Evolutionary conservation across 1,284 basidiomycete genomes (phyloP).

Genomic region (Apiotrichum veenhuisii): DNA sequence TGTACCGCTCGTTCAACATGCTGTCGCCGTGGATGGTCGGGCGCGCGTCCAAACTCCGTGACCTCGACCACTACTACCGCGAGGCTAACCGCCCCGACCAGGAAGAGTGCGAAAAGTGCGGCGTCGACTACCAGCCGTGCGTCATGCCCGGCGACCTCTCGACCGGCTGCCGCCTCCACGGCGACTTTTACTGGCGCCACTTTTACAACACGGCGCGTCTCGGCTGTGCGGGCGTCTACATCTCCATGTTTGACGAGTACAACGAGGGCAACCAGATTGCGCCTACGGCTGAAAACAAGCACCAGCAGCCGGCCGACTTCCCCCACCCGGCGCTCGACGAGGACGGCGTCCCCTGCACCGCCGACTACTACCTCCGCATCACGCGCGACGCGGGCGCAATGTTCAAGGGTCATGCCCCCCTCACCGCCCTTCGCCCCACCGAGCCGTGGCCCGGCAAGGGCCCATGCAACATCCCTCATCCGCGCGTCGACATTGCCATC

Average conservation of each 20-base stretch:
- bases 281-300: slow-evolving; percentile 18
- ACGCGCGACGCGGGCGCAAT: slow-evolving; percentile 14
- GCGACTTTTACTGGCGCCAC: slow-evolving; percentile 24
- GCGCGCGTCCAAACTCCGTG: slow-evolving; percentile 9
- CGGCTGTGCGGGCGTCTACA: slow-evolving; percentile 7
- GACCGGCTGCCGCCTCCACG: slow-evolving; percentile 9
- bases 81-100: slow-evolving; percentile 11
- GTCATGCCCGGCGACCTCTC: slow-evolving; percentile 22
- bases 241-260: slow-evolving; percentile 25
- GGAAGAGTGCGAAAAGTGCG: slow-evolving; percentile 5
- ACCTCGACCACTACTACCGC: slow-evolving; percentile 13
- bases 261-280: slow-evolving; percentile 22
- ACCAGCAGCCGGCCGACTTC: slow-evolving; percentile 15
- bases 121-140: slow-evolving; percentile 21
- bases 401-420: slow-evolving; percentile 11
- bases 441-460: slow-evolving; percentile 19
- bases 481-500: neutral
- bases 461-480: neutral
- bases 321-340: slow-evolving; percentile 17
- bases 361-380: slow-evolving; percentile 23
- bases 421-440: slow-evolving; percentile 7
- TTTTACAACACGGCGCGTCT: slow-evolving; percentile 14
- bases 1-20: slow-evolving; percentile 19
- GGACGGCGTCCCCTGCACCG: slow-evolving; percentile 17
- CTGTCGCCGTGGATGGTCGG: slow-evolving; percentile 24